Base-by-base conservation (phyloP, 306 rosid genomes). In the Ziziphus jujuba region DNA sequence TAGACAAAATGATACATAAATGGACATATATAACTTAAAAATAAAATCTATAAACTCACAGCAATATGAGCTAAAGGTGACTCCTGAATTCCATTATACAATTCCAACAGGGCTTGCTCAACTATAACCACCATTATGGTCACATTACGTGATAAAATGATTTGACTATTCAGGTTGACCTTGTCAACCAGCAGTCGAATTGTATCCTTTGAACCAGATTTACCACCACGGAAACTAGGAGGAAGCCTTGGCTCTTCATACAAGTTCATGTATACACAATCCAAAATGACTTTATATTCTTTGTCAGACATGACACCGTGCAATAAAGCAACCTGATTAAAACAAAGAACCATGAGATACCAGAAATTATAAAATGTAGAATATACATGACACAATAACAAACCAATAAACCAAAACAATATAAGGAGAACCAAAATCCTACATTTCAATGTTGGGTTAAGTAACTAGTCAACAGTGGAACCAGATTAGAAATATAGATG, bases 211-310 rank as follows among this genome's bases (percentile, higher is more conserved):
- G 96, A 73, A 71, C 68, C 90, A 48, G 96, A 80, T 66, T 85
- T 79, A 69, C 85, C 90, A 66, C 89, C 97, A 65, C 96, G 99
- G 70, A 93, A 93, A 77, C 89, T 85, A 44, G 97, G 90, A 66
- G 99, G 99, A 80, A 90, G 96, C 71, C 75, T 83, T 15, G 99
- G 96, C 64, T 71, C 72, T 78, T 93, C 99, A 72, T 80, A 75
- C 65, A 93, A 82, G 78, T 90, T 90, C 85, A 85, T 88, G 77
- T 14, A 83, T 12, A 74, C 79, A 61, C 99, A 93, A 80, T 93
- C 99, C 87, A 90, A 76, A 79, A 93, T 90, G 65, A 93, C 95
- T 82, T 90, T 90, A 61, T 93, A 90, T 80, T 93, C 99, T 81
- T 88, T 88, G 76, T 85, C 89, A 80, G 92, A 88, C 89, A 93